Evolutionary conservation across 1,284 basidiomycete genomes (phyloP).

Genomic region (Heterobasidion annosum): DNA sequence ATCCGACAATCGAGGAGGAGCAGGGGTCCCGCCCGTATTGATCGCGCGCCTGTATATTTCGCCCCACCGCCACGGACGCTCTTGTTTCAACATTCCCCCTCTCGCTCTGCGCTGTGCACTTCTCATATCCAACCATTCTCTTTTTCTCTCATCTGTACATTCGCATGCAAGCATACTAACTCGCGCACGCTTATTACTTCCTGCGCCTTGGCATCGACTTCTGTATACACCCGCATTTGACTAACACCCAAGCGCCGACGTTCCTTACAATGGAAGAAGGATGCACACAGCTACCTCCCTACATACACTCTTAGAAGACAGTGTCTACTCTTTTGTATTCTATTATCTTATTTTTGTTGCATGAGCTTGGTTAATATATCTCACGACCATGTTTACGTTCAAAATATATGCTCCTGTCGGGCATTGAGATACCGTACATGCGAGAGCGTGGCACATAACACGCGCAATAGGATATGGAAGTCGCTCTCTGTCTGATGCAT

Average conservation of each 20-base stretch:
- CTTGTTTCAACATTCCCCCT: not conserved
- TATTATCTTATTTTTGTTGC: not conserved
- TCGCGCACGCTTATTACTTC: not conserved
- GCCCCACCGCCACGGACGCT: too few relatives aligned
- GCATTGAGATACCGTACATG: too few relatives aligned
- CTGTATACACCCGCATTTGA: not conserved
- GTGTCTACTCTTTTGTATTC: not conserved
- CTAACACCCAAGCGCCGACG: not conserved
- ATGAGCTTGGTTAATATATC: not conserved
- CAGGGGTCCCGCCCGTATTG: not conserved
- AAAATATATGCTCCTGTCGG: not conserved
- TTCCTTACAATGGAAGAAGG: not conserved
- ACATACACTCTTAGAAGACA: not conserved
- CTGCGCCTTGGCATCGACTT: not conserved
- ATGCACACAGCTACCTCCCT: not conserved
- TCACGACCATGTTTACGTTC: not conserved
- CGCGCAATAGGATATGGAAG: too few relatives aligned
- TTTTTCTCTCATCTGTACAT: not conserved
- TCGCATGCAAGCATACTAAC: not conserved
- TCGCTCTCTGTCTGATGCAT: not conserved
- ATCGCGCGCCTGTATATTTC: not conserved
- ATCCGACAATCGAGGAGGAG: slow-evolving; percentile 23
- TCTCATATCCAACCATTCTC: not conserved
- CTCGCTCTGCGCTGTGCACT: not conserved
- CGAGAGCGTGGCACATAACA: too few relatives aligned